Conservation (phyloP, 768 basidiomycete genomes). For the Naganishia onofrii region DNA sequence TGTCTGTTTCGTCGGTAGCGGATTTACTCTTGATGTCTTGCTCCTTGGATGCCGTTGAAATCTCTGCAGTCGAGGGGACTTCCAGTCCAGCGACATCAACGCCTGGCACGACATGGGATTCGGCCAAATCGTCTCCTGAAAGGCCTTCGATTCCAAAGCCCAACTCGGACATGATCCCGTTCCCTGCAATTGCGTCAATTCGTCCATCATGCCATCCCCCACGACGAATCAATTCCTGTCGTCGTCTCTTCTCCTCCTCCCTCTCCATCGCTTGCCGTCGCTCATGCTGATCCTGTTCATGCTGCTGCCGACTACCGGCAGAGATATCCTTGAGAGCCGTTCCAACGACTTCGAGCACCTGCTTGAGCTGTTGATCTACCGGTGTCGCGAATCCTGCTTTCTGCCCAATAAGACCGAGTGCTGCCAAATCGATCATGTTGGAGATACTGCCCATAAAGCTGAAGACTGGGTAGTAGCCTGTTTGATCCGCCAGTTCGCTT, state of each 20-base stretch:
- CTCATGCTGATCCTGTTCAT: constrained; percentile 54
- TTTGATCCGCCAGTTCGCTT: constrained; percentile 69
- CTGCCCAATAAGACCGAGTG: constrained; percentile 90
- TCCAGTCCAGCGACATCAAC: constrained; percentile 30
- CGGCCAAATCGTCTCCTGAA: constrained; percentile 49
- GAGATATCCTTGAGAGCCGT: constrained; percentile 66
- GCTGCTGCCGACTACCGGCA: constrained; percentile 54
- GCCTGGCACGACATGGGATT: constrained; percentile 36
- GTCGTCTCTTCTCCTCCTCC: constrained; percentile 52
- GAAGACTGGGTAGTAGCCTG: constrained; percentile 72
- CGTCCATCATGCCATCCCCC: constrained; percentile 84
- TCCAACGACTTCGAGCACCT: constrained; percentile 76
- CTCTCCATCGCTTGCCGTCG: constrained; percentile 52
- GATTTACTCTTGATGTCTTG: not conserved
- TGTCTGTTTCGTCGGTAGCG: constrained; percentile 37
- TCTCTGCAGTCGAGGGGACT: constrained; percentile 14
- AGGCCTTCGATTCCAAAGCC: constrained; percentile 75
- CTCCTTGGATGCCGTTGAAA: constrained; percentile 50
- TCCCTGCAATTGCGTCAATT: constrained; percentile 78
- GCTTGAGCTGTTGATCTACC: constrained; percentile 74
- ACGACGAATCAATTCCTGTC: constrained; percentile 57
- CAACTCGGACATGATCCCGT: constrained; percentile 79
- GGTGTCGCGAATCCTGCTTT: constrained; percentile 85
- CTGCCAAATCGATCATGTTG: constrained; percentile 84
- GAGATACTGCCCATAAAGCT: constrained; percentile 76